These are phyloP conservation scores for Synura sp. DNA, from an alignment of 352 stramenopile genomes.

Conservation along the genomic window DNA sequence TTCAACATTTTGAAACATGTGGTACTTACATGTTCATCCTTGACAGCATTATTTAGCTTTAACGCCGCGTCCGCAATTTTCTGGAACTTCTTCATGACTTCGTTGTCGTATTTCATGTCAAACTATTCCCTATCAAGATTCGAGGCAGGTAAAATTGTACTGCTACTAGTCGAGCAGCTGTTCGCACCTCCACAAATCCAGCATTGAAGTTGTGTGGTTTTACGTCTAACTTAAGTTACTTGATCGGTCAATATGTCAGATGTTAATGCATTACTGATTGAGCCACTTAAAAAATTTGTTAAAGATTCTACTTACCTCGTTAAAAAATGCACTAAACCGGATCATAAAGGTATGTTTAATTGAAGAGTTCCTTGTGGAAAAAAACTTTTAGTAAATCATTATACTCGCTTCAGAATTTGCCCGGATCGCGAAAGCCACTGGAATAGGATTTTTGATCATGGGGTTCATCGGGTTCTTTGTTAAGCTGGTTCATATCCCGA, in stretches of 20 bases:
- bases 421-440: constrained; percentile 85
- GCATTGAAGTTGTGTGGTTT: no score
- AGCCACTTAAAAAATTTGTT: constrained; percentile 91
- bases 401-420: constrained; percentile 75
- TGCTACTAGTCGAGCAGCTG: no score
- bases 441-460: constrained; percentile 97
- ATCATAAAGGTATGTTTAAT: constrained; percentile 80
- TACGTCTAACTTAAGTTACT: no score
- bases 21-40: no score
- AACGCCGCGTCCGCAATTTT: no score
- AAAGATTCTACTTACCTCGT: constrained; percentile 95
- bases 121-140: no score
- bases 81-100: no score
- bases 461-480: constrained; percentile 99
- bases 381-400: constrained; percentile 8
- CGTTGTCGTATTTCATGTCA: no score
- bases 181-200: no score
- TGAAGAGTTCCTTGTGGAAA: neutral
- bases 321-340: constrained; percentile 98
- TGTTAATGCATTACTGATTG: constrained; percentile 78
- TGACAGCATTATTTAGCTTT: no score
- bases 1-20: no score
- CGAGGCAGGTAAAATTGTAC: no score
- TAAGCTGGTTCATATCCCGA: constrained; percentile 99
- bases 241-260: constrained; percentile 71